Conservation (phyloP, 495 filamentous ascomycete species). For the Hypoxylon cercidicola region DNA sequence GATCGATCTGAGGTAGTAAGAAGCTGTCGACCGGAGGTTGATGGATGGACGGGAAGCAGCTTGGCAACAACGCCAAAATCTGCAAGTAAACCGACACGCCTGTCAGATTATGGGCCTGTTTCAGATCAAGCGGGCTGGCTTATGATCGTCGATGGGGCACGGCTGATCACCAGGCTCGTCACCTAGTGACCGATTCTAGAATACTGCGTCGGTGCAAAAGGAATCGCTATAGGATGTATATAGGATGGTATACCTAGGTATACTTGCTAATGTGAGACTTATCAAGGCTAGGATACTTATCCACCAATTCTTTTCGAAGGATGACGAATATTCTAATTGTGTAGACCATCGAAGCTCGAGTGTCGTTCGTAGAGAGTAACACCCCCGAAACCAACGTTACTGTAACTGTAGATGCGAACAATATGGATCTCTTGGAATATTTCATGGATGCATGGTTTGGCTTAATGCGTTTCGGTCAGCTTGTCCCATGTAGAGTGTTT, state of each 20-base stretch:
- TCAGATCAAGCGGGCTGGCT: slow-evolving; percentile 21
- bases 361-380: slow-evolving; percentile 3
- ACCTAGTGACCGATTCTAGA: slow-evolving; percentile 33
- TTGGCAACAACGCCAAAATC: slow-evolving; percentile 7
- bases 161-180: slow-evolving; percentile 19
- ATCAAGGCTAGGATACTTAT: slow-evolving; percentile 14
- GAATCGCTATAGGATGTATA: slow-evolving; percentile 14
- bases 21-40: too few species aligned
- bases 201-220: slow-evolving; percentile 18
- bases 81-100: slow-evolving; percentile 12
- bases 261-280: slow-evolving; percentile 16
- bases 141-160: slow-evolving; percentile 21
- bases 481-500: slow-evolving; percentile 24
- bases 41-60: slow-evolving; percentile 6
- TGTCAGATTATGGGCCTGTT: slow-evolving; percentile 29
- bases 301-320: slow-evolving; percentile 10
- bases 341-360: slow-evolving; percentile 1
- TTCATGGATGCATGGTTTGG: slow-evolving; percentile 13
- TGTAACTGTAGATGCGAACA: slow-evolving; percentile 14
- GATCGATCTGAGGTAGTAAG: not conserved
- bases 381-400: slow-evolving; percentile 16
- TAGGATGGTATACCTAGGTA: slow-evolving; percentile 28
- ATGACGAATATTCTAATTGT: slow-evolving; percentile 2
- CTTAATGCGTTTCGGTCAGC: slow-evolving; percentile 23
- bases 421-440: slow-evolving; percentile 16